phyloP scores from a whole-genome alignment of 495 filamentous ascomycete species.

The Trypethelium eluteriae region DNA sequence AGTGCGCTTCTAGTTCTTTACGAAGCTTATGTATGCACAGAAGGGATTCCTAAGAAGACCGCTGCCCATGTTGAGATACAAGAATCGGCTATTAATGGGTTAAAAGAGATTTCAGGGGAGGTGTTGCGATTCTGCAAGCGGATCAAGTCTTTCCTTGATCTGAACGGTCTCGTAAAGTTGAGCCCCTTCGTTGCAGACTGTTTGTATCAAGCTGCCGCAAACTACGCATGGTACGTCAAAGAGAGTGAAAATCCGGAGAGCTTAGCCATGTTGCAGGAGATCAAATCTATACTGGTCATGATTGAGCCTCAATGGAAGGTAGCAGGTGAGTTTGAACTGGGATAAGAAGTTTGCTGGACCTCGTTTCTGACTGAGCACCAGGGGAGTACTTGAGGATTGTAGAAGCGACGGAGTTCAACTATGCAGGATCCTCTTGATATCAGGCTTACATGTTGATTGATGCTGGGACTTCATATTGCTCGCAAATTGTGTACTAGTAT shows the following conservation, averaged over 20 bases:
- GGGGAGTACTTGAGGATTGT: conserved; percentile 20
- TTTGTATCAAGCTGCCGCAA: conserved; percentile 35
- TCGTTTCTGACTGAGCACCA: not conserved
- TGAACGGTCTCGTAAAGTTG: conserved; percentile 23
- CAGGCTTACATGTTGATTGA: not conserved
- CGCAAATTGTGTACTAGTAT: not conserved
- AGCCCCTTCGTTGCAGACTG: conserved; percentile 34
- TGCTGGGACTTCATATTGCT: not conserved
- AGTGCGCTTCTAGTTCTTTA: conserved; percentile 18
- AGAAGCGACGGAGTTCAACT: conserved; percentile 19
- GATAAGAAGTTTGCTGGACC: not conserved
- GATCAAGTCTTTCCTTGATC: conserved; percentile 13
- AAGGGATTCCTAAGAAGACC: conserved; percentile 13
- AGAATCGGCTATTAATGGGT: conserved; percentile 27
- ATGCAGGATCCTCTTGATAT: conserved; percentile 4
- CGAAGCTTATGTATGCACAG: conserved; percentile 22
- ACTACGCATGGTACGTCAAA: conserved; percentile 35
- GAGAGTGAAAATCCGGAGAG: conserved; percentile 19
- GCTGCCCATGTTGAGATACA: conserved; percentile 21
- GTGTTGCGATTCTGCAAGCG: conserved; percentile 23
- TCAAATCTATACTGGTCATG: conserved; percentile 28
- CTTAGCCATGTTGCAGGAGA: conserved; percentile 25
- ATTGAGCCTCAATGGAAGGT: conserved; percentile 34
- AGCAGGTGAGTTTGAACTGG: conserved; percentile 26
- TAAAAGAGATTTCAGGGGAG: conserved; percentile 25